Base-by-base conservation (phyloP, 2,329 filamentous ascomycete genomes). In the Diplodia seriata region DNA sequence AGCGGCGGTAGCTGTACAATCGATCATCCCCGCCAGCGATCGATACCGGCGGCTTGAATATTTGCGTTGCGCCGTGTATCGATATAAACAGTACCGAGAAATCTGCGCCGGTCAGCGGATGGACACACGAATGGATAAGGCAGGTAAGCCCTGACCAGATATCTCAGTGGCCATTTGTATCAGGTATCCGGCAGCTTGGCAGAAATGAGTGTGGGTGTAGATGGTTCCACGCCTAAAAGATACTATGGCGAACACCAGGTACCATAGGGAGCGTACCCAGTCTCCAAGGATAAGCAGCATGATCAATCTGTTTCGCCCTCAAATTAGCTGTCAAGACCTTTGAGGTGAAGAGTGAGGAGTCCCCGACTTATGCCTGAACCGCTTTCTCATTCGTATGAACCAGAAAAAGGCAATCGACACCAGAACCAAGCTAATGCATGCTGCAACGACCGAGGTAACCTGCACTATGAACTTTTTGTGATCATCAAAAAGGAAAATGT, bases 271-370 rank as follows among this genome's bases (percentile, higher is more conserved):
- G 76, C 91, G 91, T 77, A 89, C 86, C 74, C 91, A 85, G 76
- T 93, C 90, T 72, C 89, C 90, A 69, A 88, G 84, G 56, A 94
- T 88, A 15, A 94, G 81, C 49, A 93, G 78, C 84, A 94, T 87
- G 68, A 94, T 90, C 66, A 94, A 84, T 70, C 90, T 92, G 6
- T 2, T 11, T 12, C 20, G 2, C 14, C 11, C 26, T 7, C 6
- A 4, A 36, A 33, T 66, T 43, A 68, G 49, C 26, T 36, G 40
- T 8, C 31, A 49, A 55, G 40, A 20, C 23, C 49, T 4, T 31
- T 14, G 33, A 26, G 15, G 9, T 36, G 1, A 14, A 8, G 50
- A 38, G 26, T n/a, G 49, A 14, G 49, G 55, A 43, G 49, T 7
- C 18, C 18, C 86, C 80, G 80, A 89, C 88, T 90, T 87, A 76